Base-by-base conservation (phyloP, 208 protist genomes). In the Crithidia sp. region DNA sequence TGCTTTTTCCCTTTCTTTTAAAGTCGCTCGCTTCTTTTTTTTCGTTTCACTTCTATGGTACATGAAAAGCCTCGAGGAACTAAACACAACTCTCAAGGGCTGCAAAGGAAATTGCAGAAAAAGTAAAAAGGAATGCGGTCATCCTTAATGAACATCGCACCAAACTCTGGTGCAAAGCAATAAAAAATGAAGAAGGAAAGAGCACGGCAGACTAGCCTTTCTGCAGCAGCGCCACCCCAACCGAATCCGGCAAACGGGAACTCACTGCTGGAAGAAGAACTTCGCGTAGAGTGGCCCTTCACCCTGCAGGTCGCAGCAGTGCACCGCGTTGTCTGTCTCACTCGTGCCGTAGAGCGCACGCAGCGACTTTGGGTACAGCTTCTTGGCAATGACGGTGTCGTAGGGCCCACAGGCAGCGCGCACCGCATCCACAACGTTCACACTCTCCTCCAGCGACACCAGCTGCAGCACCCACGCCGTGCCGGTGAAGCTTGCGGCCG, bases 221-320 rank as follows among this genome's bases (percentile, higher is more conserved):
- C 28, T 28, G 28, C 28, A 28, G 28, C 28, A 28, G 28, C 28
- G 28, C 28, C 1, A 28, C 28, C 28, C 28, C 28, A 28, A 28
- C 28, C 1, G 28, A 28, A 28, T 28, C 28, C 28, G 28, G 28
- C 28, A 28, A 0, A 28, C 28, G 28, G 28, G 28, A 28, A 28
- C 28, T 62, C 50, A 78, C 14, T 62, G 40, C 14, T 81, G 74
- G 67, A 96, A 95, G 50, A 95, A 92, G 37, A 89, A 89, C 52
- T 93, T 84, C 6, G 89, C 71, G 72, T 95, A 95, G 45, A 98
- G 45, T 14, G 85, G 77, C 5, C 92, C 97, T 62, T 99, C 98
- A 47, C 91, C 91, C 3, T 84, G 83, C 40, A 99, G 77, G 75
- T 99, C 98, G 65, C 96, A 99, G 82, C 95, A 98, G 80, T 99